Evolutionary conservation across 2,329 filamentous ascomycete species (phyloP).

Genomic region (Trematosphaeria pertusa): DNA sequence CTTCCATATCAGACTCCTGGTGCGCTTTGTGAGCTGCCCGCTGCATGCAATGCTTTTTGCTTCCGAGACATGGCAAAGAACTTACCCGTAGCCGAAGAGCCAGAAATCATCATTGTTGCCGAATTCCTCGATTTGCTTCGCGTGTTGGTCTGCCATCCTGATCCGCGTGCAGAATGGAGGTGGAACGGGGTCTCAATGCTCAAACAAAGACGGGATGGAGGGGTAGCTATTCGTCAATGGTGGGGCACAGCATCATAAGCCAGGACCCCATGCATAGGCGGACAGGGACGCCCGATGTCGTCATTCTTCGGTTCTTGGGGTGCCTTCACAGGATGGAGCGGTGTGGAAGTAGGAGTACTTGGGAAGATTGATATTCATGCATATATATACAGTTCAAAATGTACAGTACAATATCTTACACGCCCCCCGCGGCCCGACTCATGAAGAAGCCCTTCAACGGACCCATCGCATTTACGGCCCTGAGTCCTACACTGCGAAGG

Average conservation of each 20-base stretch:
- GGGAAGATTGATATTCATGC: conserved; percentile 19
- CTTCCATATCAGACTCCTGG: conserved; percentile 95
- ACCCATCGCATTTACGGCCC: conserved; percentile 74
- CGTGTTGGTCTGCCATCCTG: conserved; percentile 36
- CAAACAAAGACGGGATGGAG: background rate
- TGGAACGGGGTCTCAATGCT: background rate
- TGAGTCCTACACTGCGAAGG: conserved; percentile 77
- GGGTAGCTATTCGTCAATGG: conserved; percentile 3
- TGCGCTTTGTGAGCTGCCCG: conserved; percentile 13
- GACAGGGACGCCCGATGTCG: background rate
- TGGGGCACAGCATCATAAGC: conserved; percentile 3
- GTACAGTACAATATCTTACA: too few relatives aligned
- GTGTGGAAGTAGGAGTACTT: background rate
- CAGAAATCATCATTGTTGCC: conserved; percentile 74
- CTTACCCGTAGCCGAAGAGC: conserved; percentile 96
- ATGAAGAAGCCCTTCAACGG: conserved; percentile 87
- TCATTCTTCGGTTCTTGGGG: background rate
- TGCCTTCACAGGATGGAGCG: background rate
- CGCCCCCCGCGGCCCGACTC: conserved; percentile 63
- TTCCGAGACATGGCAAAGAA: background rate
- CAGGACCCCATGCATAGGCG: background rate
- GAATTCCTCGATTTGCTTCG: conserved; percentile 40
- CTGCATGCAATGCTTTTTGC: background rate
- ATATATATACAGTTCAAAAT: conserved; percentile 13
- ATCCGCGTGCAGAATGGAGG: conserved; percentile 1